Conservation (phyloP, 1,139 yeast genomes). For the Lipomyces yarrowii region DNA sequence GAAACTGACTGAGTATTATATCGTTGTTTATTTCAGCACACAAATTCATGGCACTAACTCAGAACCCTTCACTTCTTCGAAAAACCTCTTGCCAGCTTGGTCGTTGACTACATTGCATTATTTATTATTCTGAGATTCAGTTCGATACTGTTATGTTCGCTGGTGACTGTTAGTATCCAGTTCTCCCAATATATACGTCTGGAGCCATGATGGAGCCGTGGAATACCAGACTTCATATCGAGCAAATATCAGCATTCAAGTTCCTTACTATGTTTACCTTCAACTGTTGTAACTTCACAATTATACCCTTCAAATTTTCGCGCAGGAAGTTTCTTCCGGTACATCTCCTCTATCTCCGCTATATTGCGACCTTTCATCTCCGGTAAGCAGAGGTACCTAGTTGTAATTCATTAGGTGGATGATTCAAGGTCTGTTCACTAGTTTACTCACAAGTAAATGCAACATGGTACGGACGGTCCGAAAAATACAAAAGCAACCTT, state of each 20-base stretch:
- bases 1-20: too few species aligned
- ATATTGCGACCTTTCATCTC: neutral
- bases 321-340: neutral
- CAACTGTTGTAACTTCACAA: neutral
- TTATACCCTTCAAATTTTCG: neutral
- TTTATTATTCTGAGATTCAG: too few species aligned
- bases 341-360: neutral
- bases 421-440: neutral
- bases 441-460: neutral
- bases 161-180: too few species aligned
- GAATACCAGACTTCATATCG: neutral
- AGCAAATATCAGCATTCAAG: neutral
- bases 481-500: neutral
- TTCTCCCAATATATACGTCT: too few species aligned
- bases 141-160: too few species aligned
- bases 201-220: too few species aligned
- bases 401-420: neutral
- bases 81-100: too few species aligned
- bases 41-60: too few species aligned
- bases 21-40: too few species aligned
- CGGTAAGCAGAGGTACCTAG: neutral
- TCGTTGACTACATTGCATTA: too few species aligned
- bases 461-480: neutral
- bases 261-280: neutral
- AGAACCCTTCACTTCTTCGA: too few species aligned